These are phyloP conservation scores for Daldinia eschscholtzii DNA, from an alignment of 2,329 filamentous ascomycete species.

Conservation along the genomic window DNA sequence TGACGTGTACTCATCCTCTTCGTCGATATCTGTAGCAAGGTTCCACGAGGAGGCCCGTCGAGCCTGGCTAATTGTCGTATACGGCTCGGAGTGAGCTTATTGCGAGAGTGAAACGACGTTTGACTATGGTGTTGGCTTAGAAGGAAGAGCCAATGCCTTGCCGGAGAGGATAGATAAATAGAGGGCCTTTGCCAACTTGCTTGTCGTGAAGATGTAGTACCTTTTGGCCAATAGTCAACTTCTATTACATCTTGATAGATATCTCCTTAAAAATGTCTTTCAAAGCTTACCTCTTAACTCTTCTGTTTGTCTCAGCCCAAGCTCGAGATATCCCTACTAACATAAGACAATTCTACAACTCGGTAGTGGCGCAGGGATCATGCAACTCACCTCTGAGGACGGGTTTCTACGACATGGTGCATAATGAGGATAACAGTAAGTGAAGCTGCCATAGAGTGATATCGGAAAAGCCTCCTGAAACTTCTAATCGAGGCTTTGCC, in stretches of 20 bases:
- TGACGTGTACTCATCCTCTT: neutral
- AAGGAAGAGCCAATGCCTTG: neutral
- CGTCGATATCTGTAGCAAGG: neutral
- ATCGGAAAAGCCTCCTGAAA: neutral
- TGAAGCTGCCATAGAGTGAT: neutral
- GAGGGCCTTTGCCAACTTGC: neutral
- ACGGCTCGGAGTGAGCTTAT: neutral
- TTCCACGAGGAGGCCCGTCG: neutral
- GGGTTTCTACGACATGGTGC: neutral
- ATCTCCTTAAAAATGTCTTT: neutral
- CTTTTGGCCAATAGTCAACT: neutral
- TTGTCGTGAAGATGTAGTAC: neutral
- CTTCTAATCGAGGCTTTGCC: neutral
- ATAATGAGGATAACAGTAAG: neutral
- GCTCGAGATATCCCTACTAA: neutral
- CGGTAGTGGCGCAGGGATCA: neutral
- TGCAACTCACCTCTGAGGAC: neutral
- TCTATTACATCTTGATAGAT: neutral
- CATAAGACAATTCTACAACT: neutral
- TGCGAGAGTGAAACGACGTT: neutral
- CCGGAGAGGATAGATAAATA: neutral
- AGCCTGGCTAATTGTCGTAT: neutral
- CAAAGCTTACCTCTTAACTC: neutral
- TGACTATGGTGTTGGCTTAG: neutral
- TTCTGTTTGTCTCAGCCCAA: neutral